Evolutionary conservation across 805 yeast genomes (phyloP).

Genomic region (Kodamaea kaohsiungensis): DNA sequence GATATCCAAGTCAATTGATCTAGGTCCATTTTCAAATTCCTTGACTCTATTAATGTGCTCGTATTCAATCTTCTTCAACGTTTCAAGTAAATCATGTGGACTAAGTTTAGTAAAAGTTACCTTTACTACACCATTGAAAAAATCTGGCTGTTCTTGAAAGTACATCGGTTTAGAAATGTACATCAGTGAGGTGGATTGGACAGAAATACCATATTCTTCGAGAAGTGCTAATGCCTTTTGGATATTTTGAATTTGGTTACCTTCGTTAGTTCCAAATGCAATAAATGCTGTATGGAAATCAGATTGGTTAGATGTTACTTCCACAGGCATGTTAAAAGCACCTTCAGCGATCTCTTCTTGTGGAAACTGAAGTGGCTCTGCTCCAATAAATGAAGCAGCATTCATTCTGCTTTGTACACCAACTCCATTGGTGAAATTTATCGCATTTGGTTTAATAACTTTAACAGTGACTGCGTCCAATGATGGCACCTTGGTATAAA

Average conservation of each 20-base stretch:
- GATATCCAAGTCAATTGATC: conserved; percentile 88
- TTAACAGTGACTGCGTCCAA: conserved; percentile 50
- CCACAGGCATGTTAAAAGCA: conserved; percentile 11
- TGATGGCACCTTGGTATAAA: conserved; percentile 40
- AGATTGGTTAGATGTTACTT: background rate
- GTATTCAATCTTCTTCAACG: conserved; percentile 78
- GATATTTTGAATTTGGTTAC: conserved; percentile 68
- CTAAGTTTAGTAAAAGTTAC: conserved; percentile 53
- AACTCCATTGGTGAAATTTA: conserved; percentile 83
- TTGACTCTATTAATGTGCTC: conserved; percentile 69
- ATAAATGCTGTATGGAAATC: conserved; percentile 58
- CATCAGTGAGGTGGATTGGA: conserved; percentile 69
- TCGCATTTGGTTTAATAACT: conserved; percentile 87
- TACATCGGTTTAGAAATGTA: conserved; percentile 95
- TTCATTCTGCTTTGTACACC: conserved; percentile 74
- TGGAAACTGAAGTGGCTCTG: conserved; percentile 17
- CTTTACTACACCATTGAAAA: conserved; percentile 80
- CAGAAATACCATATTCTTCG: conserved; percentile 38
- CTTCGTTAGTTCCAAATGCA: conserved; percentile 90
- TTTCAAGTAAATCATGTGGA: conserved; percentile 64
- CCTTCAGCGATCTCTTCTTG: conserved; percentile 6
- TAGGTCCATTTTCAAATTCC: conserved; percentile 85
- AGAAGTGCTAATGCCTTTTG: conserved; percentile 52
- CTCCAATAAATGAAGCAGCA: conserved; percentile 36
- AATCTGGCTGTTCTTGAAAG: conserved; percentile 72